Percentiles rank a stretch among this genome's conserved stretches.
Evolutionary conservation across 2,329 filamentous ascomycete genomes (phyloP).

Genomic region (Zymoseptoria ardabiliae): DNA sequence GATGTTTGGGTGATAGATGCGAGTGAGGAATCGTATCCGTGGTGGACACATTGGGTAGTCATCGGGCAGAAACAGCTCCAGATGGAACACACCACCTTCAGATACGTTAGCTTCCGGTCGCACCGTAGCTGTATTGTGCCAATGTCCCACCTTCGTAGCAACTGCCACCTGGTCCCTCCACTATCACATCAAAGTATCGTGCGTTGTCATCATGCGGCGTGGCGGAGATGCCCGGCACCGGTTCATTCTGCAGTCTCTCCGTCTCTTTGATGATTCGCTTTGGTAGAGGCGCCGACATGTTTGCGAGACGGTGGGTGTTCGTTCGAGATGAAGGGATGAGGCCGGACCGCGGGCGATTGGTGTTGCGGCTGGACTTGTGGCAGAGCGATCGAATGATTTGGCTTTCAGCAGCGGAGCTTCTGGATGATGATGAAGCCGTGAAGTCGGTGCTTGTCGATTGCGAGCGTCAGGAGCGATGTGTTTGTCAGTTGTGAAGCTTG

Average conservation of each 20-base stretch:
- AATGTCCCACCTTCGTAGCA: conserved; percentile 75
- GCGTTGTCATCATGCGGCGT: conserved; percentile 95
- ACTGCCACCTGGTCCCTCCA: conserved; percentile 83
- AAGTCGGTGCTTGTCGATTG: not conserved
- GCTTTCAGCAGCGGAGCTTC: not conserved
- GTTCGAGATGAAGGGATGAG: not conserved
- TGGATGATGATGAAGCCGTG: not conserved
- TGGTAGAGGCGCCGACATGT: conserved; percentile 60
- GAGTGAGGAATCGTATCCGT: conserved; percentile 96
- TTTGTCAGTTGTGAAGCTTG: not conserved
- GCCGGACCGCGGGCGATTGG: not conserved
- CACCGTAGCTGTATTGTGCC: not conserved
- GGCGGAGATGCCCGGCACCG: conserved; percentile 92
- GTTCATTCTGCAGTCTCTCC: conserved; percentile 91
- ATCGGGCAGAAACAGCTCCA: conserved; percentile 94
- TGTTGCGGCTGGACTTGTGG: not conserved
- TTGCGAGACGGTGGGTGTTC: not conserved
- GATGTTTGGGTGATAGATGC: conserved; percentile 99
- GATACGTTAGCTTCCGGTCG: not conserved
- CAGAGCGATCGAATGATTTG: not conserved
- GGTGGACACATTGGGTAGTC: conserved; percentile 99
- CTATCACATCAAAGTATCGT: conserved; percentile 95
- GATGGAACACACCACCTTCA: conserved; percentile 75
- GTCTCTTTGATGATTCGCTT: conserved; percentile 99
- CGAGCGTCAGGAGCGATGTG: not conserved